Percentiles rank a stretch among this genome's conserved stretches.
These are phyloP conservation scores for Hypericum perforatum DNA, from an alignment of 345 rosid species.

Conservation along the genomic window DNA sequence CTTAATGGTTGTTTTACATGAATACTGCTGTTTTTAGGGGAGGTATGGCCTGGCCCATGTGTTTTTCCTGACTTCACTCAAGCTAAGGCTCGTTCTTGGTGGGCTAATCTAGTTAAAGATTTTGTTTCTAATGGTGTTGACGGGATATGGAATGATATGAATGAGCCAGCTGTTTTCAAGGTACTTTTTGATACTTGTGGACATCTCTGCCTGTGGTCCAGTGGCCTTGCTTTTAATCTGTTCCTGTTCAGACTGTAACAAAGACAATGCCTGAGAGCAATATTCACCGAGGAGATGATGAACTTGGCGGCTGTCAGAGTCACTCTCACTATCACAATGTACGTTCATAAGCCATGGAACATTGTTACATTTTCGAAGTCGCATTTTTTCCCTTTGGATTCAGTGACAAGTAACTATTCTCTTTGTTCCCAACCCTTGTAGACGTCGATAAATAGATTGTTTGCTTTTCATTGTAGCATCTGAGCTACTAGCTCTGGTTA, in stretches of 20 bases:
- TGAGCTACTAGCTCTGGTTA: no score
- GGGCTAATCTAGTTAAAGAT: constrained; percentile 73
- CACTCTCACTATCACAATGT: constrained; percentile 92
- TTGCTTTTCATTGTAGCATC: not conserved
- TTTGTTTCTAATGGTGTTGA: constrained; percentile 76
- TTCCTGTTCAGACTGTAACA: constrained; percentile 47
- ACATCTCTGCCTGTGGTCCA: not conserved
- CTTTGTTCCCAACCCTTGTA: constrained; percentile 1
- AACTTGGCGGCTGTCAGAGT: constrained; percentile 69
- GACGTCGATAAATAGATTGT: constrained; percentile 5
- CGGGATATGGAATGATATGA: constrained; percentile 99
- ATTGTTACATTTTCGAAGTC: constrained; percentile 1
- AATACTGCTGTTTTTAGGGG: constrained; percentile 39
- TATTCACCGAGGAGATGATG: constrained; percentile 67
- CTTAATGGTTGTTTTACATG: constrained; percentile 4
- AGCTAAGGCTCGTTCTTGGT: constrained; percentile 71
- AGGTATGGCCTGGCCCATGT: constrained; percentile 96
- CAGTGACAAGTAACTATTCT: constrained; percentile 1
- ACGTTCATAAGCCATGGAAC: constrained; percentile 14
- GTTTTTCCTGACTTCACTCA: constrained; percentile 82
- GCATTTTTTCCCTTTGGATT: not conserved
- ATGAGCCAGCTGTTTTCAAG: constrained; percentile 86
- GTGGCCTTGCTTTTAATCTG: constrained; percentile 14
- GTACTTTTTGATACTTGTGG: constrained; percentile 19
- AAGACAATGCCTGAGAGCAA: constrained; percentile 91